A percentile compares a stretch with the other conserved stretches of the same genome.
These are phyloP conservation scores for Termitomyces sp. DNA, from an alignment of 768 basidiomycete species.

Conservation along the genomic window DNA sequence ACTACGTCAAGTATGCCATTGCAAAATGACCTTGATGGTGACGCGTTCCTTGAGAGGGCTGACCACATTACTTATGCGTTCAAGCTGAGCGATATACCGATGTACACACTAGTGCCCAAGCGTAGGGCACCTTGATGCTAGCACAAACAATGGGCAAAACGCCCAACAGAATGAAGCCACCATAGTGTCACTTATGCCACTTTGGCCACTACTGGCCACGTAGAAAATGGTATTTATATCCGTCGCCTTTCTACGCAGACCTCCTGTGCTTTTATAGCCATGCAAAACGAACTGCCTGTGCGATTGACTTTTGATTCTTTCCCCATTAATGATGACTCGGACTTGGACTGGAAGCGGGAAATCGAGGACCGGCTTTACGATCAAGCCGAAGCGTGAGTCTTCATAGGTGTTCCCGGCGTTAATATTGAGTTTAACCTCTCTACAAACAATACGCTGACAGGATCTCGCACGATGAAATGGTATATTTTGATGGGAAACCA, in stretches of 20 bases:
- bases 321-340: neutral
- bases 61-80: neutral
- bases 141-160: neutral
- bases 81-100: neutral
- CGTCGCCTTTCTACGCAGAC: neutral
- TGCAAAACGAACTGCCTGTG: neutral
- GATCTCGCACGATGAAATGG: neutral
- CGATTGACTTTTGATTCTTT: neutral
- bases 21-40: neutral
- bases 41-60: neutral
- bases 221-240: neutral
- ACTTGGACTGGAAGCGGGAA: neutral
- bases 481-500: neutral
- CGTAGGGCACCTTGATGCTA: neutral
- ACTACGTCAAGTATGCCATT: too few species aligned
- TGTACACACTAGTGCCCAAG: neutral
- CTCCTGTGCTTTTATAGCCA: neutral
- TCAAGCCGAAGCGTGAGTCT: neutral
- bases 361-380: neutral
- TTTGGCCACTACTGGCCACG: neutral
- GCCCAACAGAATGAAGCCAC: neutral
- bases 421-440: neutral
- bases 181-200: neutral
- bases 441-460: neutral
- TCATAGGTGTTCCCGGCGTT: too few species aligned